Evolutionary conservation across 2,329 filamentous ascomycete genomes (phyloP), one percentile per base, ranked within the genome.

Genomic region (Penicillium occitanis): DNA sequence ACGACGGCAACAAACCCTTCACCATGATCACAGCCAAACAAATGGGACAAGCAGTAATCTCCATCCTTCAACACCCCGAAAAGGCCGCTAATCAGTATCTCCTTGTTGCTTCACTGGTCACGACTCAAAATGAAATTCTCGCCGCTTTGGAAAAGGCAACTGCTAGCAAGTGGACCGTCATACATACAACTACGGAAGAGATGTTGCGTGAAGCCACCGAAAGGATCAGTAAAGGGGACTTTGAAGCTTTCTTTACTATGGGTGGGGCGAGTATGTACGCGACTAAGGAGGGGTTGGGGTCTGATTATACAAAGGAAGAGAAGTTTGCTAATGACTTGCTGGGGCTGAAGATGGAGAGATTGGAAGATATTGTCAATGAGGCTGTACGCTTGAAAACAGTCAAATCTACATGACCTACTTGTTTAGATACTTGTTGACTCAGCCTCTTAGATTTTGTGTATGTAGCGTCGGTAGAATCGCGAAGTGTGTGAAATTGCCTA

Each of bases 1-100:
- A 90, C 73, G 82, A 81, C 0, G 87, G 88, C 3, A 78, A 85
- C 44, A 80, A 81, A 25, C 81, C 74, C 14, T 85, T 84, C 69
- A 84, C 83, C 3, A 71, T 82, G 0, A 86, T 81, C 42, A 87
- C 84, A 33, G 77, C 87, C 0, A 69, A 75, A 4, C 80, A 83
- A 19, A 80, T 89, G 51, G 86, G 82, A 4, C 76, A 80, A 55
- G 83, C 85, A 0, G 80, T 88, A 0, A 81, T 81, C 7, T 79
- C 81, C 5, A 77, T 86, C 28, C 74, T 90, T 17, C 78, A 77
- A 71, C 81, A 75, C 46, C 80, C 83, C 0, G 79, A 81, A 1
- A 76, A 81, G 66, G 88, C 86, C 0, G 82, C 80, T 42, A 90
- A 90, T 73, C 80, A 84, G 67, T 86, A 87, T 72, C 73, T 90